Conservation (phyloP, 2,329 filamentous ascomycete species). For the Phyllachora maydis region DNA sequence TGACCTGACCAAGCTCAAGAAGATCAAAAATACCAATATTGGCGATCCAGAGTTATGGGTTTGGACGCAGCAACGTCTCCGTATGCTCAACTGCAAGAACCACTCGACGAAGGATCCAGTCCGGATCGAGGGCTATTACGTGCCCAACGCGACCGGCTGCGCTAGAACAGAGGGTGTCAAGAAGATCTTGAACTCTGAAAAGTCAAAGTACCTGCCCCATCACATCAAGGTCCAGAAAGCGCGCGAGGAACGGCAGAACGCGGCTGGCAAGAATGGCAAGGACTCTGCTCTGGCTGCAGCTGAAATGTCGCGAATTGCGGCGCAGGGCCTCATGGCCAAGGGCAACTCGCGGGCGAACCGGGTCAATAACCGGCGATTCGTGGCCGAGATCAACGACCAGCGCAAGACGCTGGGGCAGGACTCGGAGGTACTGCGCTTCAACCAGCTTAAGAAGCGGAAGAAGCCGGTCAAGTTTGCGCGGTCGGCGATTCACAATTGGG, state of each 20-base stretch:
- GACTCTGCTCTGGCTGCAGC: constrained; percentile 44
- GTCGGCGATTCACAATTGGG: constrained; percentile 98
- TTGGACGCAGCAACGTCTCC: constrained; percentile 33
- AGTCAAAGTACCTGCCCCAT: constrained; percentile 94
- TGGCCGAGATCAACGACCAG: constrained; percentile 88
- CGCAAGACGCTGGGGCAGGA: constrained; percentile 71
- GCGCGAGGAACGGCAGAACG: constrained; percentile 75
- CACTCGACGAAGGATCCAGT: constrained; percentile 9
- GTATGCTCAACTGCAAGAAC: constrained; percentile 27
- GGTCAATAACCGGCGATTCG: constrained; percentile 83
- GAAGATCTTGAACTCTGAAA: constrained; percentile 92
- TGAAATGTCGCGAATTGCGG: constrained; percentile 51
- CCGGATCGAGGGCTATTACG: constrained; percentile 48
- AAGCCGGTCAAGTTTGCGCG: constrained; percentile 96
- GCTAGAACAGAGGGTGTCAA: constrained; percentile 86
- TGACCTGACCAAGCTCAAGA: constrained; percentile 24
- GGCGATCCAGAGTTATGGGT: constrained; percentile 32
- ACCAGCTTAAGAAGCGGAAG: constrained; percentile 98
- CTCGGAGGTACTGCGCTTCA: constrained; percentile 87
- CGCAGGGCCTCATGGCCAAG: constrained; percentile 65
- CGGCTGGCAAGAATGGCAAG: constrained; percentile 38
- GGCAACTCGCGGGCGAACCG: constrained; percentile 85
- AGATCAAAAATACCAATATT: constrained; percentile 21
- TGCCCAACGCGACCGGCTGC: constrained; percentile 65
- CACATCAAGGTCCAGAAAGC: constrained; percentile 90